Evolutionary conservation across 2,329 filamentous ascomycete species (phyloP), one percentile per base, ranked within the genome.

Genomic region (Neocucurbitaria cava): DNA sequence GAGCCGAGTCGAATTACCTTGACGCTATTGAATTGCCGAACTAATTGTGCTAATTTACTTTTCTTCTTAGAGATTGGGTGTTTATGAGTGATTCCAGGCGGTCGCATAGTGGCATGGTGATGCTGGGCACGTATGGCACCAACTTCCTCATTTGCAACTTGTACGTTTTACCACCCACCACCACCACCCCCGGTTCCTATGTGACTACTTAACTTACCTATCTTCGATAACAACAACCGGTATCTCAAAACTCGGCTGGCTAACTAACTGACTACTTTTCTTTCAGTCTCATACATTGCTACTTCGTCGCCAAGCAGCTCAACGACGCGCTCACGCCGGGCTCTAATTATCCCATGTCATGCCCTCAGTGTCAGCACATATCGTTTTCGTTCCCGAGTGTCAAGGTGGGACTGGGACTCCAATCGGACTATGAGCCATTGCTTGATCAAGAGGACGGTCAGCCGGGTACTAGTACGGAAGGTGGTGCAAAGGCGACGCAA

Each of bases 111-210:
- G 56, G 44, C 2, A 36, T 54, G 30, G 28, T 66, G 4, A 62
- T 73, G 38, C 33, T 72, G 5, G 69, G 65, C 20, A 68, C 68
- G 1, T 73, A 72, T 51, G 58, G 65, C 6, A 69, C 66, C 2
- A 66, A 66, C 7, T 73, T 72, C 18, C 7, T 71, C 3, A 58
- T 67, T 1, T 54, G 59, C n/a, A 70, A 73, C 13, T 35, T 35
- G 68, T 71, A 44, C 56, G 68, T 53, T 10, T 30, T 18, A n/a
- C n/a, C n/a, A n/a, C n/a, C n/a, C n/a, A n/a, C n/a, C n/a, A n/a
- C n/a, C n/a, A n/a, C n/a, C n/a, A n/a, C n/a, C n/a, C n/a, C n/a
- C n/a, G n/a, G n/a, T n/a, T n/a, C n/a, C n/a, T n/a, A n/a, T n/a
- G n/a, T n/a, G n/a, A n/a, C n/a, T n/a, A n/a, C n/a, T n/a, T n/a